Percentiles rank a stretch among this genome's conserved stretches.
Evolutionary conservation across 225 moss, liverwort and hornwort species (phyloP).

Genomic region (Bryoerythrophyllum caledonicum): DNA sequence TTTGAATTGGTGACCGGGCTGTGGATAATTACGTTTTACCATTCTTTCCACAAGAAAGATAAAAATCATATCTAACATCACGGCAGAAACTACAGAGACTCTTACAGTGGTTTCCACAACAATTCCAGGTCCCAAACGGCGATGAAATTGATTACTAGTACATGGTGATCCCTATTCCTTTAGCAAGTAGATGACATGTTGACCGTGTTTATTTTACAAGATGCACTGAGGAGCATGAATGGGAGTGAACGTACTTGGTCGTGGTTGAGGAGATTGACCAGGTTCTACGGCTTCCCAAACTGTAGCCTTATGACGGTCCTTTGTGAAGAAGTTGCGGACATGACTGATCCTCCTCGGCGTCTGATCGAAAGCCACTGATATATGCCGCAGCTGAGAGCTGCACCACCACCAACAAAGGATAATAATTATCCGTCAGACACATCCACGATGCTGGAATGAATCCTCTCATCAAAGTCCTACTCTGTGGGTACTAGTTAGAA

Average conservation of each 20-base stretch:
- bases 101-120: rapidly evolving
- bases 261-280: slow-evolving; percentile 19
- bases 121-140: too few relatives aligned
- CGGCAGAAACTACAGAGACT: too few relatives aligned
- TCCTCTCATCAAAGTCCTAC: background rate
- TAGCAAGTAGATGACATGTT: too few relatives aligned
- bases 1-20: too few relatives aligned
- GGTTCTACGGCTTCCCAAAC: slow-evolving; percentile 39
- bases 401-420: background rate
- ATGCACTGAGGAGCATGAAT: too few relatives aligned
- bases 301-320: slow-evolving; percentile 34
- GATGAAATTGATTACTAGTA: too few relatives aligned
- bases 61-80: too few relatives aligned
- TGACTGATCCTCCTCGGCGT: slow-evolving; percentile 31
- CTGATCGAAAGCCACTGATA: slow-evolving; percentile 27
- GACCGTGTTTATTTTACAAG: too few relatives aligned
- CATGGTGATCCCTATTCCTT: too few relatives aligned
- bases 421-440: background rate
- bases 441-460: background rate
- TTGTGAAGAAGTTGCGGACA: slow-evolving; percentile 55
- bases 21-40: too few relatives aligned
- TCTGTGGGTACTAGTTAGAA: too few relatives aligned
- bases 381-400: slow-evolving; percentile 29
- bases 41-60: too few relatives aligned
- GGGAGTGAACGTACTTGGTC: slow-evolving; percentile 23